Base-by-base conservation (phyloP, 2,329 filamentous ascomycete species). In the Teratosphaeria viscida region DNA sequence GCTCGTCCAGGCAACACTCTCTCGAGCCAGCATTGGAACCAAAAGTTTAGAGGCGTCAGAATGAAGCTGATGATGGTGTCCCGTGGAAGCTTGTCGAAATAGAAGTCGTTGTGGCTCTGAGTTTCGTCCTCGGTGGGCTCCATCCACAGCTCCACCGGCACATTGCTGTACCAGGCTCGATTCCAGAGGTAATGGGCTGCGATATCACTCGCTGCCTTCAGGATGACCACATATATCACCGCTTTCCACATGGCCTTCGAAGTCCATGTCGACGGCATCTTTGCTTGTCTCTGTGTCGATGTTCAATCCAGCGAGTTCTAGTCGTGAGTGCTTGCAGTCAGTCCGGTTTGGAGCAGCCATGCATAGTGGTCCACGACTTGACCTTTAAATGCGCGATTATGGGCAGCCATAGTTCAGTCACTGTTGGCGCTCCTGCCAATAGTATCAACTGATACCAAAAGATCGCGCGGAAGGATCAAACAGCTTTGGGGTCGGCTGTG, bases 11-110 rank as follows among this genome's bases (percentile, higher is more conserved):
- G 64, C 12, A 66, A 57, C 12, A 47, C 58, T 29, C 61, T 37
- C 34, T 64, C 64, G 23, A 66, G 63, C 59, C 61, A 62, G 19
- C 64, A 60, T 47, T 64, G 64, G 60, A 61, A 64, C 53, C 59
- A 53, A 32, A 64, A 66, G 16, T 56, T 23, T 1, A 63, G 12
- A 0, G 60, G 60, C 1, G 27, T 34, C 23, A 64, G 47, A 6
- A 62, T 6, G 16, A 57, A 35, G 10, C 43, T n/a, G 11, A 62
- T 37, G 19, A 62, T 27, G 16, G 62, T 12, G 1, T 57, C 47
- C 19, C 52, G 52, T 5, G 61, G 62, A 1, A 64, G 32, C 10
- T 16, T 58, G 11, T 59, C 52, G 19, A 39, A 37, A 52, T 64
- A 64, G 55, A 62, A 64, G 19, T 27, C 39, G n/a, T 14, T 12